Base-by-base conservation (phyloP, 768 basidiomycete genomes). In the Rhodosporidiobolus sp. region DNA sequence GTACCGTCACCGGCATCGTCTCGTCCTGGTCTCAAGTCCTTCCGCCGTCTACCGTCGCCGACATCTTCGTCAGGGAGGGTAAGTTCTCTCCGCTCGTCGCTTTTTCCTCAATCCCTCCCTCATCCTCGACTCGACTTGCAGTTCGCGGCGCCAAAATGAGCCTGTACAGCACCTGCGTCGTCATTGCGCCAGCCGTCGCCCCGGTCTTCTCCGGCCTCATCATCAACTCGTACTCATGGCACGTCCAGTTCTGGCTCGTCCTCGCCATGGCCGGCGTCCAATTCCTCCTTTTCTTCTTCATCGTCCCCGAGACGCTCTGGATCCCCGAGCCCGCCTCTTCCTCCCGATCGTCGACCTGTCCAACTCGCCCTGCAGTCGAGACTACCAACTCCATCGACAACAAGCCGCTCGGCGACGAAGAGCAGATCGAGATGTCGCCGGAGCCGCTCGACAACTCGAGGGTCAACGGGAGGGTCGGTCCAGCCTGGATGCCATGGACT, bases 261-360 rank as follows among this genome's bases (percentile, higher is more conserved):
- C 63, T 76, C 20, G 77, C 11, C 30, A 46, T 61, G 16, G 60
- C 46, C n/a, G 73, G 71, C 4, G 34, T 77, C 4, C 77, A 78
- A 50, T 45, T 78, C 20, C 48, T 68, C 52, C 49, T 78, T 49
- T 73, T 61, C 60, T 48, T 50, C 19, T 48, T 50, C 30, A 19
- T 61, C 48, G 60, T 78, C 14, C 78, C 78, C 14, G 76, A 78
- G 46, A 78, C 78, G n/a, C 65, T 78, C 30, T 78, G 74, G 74
- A 65, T 63, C 22, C 69, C 76, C 48, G 69, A 73, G 24, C 63
- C 34, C 7, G 32, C 56, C 14, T 16, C 30, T 6, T 9, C 49
- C 17, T 16, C 24, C 35, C 38, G 20, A 16, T 28, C 24, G 71
- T 45, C 19, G 64, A 52, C 28, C 28, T 30, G 28, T 4, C 3